Evolutionary conservation across 1,284 basidiomycete species (phyloP).

Genomic region (Pseudozyma hubeiensis): DNA sequence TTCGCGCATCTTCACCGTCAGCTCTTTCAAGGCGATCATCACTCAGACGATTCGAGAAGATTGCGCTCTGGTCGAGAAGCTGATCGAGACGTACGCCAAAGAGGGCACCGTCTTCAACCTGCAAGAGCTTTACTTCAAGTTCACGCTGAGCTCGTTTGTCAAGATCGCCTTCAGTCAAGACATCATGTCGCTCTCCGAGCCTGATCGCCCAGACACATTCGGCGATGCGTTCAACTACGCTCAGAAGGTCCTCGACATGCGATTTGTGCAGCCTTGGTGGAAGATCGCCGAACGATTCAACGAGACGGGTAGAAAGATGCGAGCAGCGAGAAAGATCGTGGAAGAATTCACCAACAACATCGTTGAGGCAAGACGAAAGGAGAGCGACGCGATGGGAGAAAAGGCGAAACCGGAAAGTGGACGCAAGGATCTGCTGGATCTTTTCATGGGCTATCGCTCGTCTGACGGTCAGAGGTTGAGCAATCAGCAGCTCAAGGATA

Average conservation of each 20-base stretch:
- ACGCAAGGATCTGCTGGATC: slow-evolving; percentile 33
- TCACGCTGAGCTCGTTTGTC: slow-evolving; percentile 26
- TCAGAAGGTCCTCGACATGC: slow-evolving; percentile 15
- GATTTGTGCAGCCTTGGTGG: slow-evolving; percentile 27
- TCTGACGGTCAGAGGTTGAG: slow-evolving; percentile 22
- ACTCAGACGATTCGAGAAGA: slow-evolving; percentile 10
- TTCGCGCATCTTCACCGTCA: slow-evolving; percentile 18
- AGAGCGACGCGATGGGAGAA: slow-evolving; percentile 1
- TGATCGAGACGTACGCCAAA: slow-evolving; percentile 7
- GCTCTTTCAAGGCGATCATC: slow-evolving; percentile 18
- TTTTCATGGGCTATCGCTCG: slow-evolving; percentile 39
- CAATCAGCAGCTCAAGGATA: slow-evolving; percentile 41
- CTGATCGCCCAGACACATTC: slow-evolving; percentile 7
- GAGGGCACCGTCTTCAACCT: slow-evolving; percentile 10
- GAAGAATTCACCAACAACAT: slow-evolving; percentile 10
- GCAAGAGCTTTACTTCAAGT: slow-evolving; percentile 25
- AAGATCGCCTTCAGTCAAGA: slow-evolving; percentile 28
- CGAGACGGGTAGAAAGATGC: slow-evolving; percentile 9
- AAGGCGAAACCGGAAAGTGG: not conserved
- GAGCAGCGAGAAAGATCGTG: slow-evolving; percentile 1
- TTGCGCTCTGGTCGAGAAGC: slow-evolving; percentile 1
- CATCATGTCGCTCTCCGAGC: slow-evolving; percentile 6
- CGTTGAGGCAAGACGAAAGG: slow-evolving; percentile 20
- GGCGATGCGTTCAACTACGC: slow-evolving; percentile 25
- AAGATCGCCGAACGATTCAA: slow-evolving; percentile 14